Evolutionary conservation across 495 filamentous ascomycete genomes (phyloP).

Genomic region (Xylaria castorea): DNA sequence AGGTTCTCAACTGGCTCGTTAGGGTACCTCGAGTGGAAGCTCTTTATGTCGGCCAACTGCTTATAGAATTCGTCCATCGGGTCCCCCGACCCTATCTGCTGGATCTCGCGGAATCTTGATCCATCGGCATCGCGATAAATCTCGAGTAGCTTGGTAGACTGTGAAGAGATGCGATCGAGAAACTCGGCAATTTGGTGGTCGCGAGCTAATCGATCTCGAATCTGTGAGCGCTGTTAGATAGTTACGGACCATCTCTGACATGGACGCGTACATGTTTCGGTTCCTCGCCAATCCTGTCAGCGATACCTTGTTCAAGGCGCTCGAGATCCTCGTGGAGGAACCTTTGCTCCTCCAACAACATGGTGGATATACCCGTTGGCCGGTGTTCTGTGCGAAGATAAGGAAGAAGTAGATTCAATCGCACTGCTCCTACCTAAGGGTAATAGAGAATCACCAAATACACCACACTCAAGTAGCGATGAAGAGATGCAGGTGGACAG

Average conservation of each 20-base stretch:
- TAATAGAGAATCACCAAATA: background rate
- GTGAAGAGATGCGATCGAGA: conserved; percentile 81
- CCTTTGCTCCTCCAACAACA: conserved; percentile 91
- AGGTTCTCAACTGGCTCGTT: conserved; percentile 96
- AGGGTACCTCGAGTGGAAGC: conserved; percentile 88
- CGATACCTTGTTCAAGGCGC: conserved; percentile 90
- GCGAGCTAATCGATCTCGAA: conserved; percentile 81
- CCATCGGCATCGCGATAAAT: conserved; percentile 84
- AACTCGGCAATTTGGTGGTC: conserved; percentile 94
- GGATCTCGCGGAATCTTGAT: conserved; percentile 76
- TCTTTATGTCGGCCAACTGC: conserved; percentile 78
- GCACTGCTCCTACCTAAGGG: background rate
- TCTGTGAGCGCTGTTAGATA: conserved; percentile 53
- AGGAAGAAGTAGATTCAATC: background rate
- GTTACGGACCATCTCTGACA: background rate
- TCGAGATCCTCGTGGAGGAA: conserved; percentile 95
- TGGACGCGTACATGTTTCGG: conserved; percentile 76
- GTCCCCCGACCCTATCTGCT: conserved; percentile 84
- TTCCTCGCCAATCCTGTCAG: conserved; percentile 85
- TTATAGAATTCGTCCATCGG: conserved; percentile 92
- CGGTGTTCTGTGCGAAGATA: background rate
- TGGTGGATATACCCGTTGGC: conserved; percentile 43
- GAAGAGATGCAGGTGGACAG: background rate
- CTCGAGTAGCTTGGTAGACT: conserved; percentile 79
- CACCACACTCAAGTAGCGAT: background rate